phyloP scores from a whole-genome alignment of 139 green algal species.

The Chlorella sorokiniana region DNA sequence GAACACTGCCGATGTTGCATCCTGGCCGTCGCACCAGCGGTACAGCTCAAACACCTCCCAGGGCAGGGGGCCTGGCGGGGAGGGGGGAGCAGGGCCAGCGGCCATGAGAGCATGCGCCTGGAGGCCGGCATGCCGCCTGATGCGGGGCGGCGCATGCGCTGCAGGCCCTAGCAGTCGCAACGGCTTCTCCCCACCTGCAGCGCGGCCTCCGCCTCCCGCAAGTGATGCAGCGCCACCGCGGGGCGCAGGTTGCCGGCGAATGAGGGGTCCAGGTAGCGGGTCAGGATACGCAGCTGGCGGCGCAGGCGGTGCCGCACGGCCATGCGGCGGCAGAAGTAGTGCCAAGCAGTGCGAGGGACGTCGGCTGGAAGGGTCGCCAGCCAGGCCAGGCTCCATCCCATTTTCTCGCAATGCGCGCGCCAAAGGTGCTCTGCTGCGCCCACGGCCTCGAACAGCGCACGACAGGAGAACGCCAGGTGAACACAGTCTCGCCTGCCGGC shows the following conservation, averaged over 20 bases:
- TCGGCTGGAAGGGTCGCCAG: slow-evolving; percentile 4
- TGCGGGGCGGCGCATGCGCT: too few relatives aligned
- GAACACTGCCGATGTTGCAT: not conserved
- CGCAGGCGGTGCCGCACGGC: slow-evolving; percentile 1
- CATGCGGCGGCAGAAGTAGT: slow-evolving; percentile 27
- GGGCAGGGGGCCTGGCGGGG: not conserved
- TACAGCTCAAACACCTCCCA: slow-evolving; percentile 30
- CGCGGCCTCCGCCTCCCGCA: not conserved
- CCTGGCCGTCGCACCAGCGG: slow-evolving; percentile 15
- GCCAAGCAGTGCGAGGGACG: not conserved
- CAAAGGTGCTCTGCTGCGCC: slow-evolving; percentile 15
- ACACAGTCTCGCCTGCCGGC: not conserved
- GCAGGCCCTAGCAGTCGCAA: not conserved
- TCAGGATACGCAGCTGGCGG: slow-evolving; percentile 9
- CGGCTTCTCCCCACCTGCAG: not conserved
- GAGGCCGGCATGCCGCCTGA: not conserved
- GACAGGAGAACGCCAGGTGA: slow-evolving; percentile 19
- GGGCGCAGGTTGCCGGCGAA: not conserved
- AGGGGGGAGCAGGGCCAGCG: not conserved
- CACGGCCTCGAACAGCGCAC: not conserved
- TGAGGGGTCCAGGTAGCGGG: slow-evolving; percentile 13
- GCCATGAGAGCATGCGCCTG: not conserved
- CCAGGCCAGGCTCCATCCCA: slow-evolving; percentile 28
- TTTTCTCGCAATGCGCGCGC: not conserved
- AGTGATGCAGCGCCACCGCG: not conserved